These are phyloP conservation scores for Pythium dissimile DNA, from an alignment of 352 stramenopile genomes.

Conservation along the genomic window DNA sequence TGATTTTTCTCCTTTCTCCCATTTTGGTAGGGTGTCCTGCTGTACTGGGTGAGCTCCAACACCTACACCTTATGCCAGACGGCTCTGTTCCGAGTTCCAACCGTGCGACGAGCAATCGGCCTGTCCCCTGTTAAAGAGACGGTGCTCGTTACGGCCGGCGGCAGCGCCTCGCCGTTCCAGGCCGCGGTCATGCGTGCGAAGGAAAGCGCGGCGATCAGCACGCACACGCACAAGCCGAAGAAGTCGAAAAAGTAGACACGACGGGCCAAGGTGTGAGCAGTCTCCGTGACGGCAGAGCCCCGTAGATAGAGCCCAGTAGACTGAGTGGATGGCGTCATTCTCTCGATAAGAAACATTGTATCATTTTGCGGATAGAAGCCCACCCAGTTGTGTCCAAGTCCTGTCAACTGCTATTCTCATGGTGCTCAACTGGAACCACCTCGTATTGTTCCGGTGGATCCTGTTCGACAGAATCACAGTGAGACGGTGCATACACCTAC, in stretches of 20 bases:
- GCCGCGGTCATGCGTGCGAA: slow-evolving; percentile 65
- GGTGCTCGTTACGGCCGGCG: slow-evolving; percentile 29
- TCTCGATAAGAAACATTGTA: slow-evolving; percentile 2
- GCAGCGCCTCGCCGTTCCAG: slow-evolving; percentile 57
- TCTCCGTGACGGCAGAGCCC: too few species aligned
- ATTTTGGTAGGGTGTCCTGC: slow-evolving; percentile 69
- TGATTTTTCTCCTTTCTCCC: too few species aligned
- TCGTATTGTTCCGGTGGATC: slow-evolving; percentile 49
- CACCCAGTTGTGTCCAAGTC: background rate
- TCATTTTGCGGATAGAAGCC: slow-evolving; percentile 19
- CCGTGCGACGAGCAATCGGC: slow-evolving; percentile 45
- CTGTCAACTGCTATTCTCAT: slow-evolving; percentile 10
- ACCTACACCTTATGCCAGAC: slow-evolving; percentile 72
- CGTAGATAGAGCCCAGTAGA: too few species aligned
- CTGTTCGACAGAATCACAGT: slow-evolving; percentile 17
- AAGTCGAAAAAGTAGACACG: slow-evolving; percentile 34
- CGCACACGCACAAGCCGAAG: slow-evolving; percentile 62
- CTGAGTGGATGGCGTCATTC: too few species aligned
- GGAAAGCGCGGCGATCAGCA: slow-evolving; percentile 62
- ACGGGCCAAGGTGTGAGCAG: background rate
- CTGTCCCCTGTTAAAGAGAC: slow-evolving; percentile 20
- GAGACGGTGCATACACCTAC: too few species aligned
- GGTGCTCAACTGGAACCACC: slow-evolving; percentile 28
- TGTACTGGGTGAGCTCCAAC: slow-evolving; percentile 88
- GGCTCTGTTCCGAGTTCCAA: slow-evolving; percentile 45